A percentile compares a stretch with the other conserved stretches of the same genome.
phyloP scores from a whole-genome alignment of 495 filamentous ascomycete genomes.

The Penicillium paradoxum region DNA sequence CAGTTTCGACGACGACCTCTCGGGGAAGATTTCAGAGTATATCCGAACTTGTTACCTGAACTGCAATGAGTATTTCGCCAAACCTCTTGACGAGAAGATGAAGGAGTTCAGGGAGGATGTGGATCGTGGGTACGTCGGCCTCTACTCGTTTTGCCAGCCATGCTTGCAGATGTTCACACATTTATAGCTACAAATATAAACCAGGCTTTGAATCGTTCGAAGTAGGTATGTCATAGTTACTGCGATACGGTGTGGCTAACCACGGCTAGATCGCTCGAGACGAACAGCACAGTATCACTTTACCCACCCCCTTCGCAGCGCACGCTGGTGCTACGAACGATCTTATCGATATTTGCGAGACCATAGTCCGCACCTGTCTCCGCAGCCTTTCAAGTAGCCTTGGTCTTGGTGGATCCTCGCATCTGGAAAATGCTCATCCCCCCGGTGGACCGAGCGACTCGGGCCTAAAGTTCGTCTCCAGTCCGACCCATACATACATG shows the following conservation, averaged over 20 bases:
- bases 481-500: constrained; percentile 4
- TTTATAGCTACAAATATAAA: constrained; percentile 9
- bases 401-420: not conserved
- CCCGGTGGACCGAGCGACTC: constrained; percentile 7
- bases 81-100: constrained; percentile 12
- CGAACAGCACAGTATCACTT: constrained; percentile 4
- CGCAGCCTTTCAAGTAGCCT: constrained; percentile 8
- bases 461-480: constrained; percentile 11
- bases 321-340: not conserved
- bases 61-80: constrained; percentile 8
- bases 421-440: constrained; percentile 10
- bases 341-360: constrained; percentile 9
- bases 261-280: constrained; percentile 7
- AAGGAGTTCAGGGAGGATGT: constrained; percentile 12
- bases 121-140: constrained; percentile 4
- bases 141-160: not conserved
- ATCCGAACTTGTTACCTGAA: constrained; percentile 7
- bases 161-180: not conserved
- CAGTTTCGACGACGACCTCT: constrained; percentile 3
- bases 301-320: constrained; percentile 10
- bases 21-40: constrained; percentile 4
- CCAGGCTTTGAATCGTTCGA: constrained; percentile 13
- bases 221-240: not conserved
- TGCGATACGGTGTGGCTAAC: not conserved
- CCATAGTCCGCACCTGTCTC: constrained; percentile 4